These are phyloP conservation scores for Scutellaria galericulata DNA, from an alignment of 257 asterid genomes.

Conservation along the genomic window DNA sequence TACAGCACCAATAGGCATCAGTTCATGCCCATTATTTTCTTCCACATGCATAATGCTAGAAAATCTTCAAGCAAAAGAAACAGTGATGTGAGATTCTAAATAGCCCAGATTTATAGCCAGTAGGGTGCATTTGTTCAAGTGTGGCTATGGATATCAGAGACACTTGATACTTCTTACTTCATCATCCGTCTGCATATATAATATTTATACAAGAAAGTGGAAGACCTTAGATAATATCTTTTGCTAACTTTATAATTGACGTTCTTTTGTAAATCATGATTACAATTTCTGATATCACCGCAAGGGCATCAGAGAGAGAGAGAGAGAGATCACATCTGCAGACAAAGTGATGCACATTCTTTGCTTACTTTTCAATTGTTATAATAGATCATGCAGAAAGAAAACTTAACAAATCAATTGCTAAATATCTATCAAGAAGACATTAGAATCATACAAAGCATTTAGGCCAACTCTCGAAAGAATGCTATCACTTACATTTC, in stretches of 20 bases:
- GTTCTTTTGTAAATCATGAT: too few species aligned
- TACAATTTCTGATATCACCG: too few species aligned
- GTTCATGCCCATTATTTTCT: slow-evolving; percentile 19
- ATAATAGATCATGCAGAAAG: slow-evolving; percentile 24
- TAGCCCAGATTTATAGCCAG: slow-evolving; percentile 8
- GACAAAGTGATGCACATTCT: background rate
- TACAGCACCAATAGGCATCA: background rate
- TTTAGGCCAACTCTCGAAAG: slow-evolving; percentile 17
- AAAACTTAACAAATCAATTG: background rate
- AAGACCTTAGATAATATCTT: too few species aligned
- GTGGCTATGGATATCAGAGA: background rate
- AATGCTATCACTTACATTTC: slow-evolving; percentile 10
- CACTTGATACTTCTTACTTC: too few species aligned
- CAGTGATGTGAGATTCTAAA: background rate
- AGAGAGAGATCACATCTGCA: slow-evolving; percentile 8
- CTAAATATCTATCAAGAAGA: background rate
- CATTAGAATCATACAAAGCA: slow-evolving; percentile 11
- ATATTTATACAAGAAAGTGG: too few species aligned
- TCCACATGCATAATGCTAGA: slow-evolving; percentile 25
- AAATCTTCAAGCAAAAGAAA: slow-evolving; percentile 23
- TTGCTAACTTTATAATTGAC: too few species aligned
- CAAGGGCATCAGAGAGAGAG: background rate
- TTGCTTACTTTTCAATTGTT: slow-evolving; percentile 16
- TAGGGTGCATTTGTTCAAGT: slow-evolving; percentile 19
- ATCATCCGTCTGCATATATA: too few species aligned